These are phyloP conservation scores for Pulicaria dysenterica DNA, from an alignment of 129 eudicot species.

Conservation along the genomic window DNA sequence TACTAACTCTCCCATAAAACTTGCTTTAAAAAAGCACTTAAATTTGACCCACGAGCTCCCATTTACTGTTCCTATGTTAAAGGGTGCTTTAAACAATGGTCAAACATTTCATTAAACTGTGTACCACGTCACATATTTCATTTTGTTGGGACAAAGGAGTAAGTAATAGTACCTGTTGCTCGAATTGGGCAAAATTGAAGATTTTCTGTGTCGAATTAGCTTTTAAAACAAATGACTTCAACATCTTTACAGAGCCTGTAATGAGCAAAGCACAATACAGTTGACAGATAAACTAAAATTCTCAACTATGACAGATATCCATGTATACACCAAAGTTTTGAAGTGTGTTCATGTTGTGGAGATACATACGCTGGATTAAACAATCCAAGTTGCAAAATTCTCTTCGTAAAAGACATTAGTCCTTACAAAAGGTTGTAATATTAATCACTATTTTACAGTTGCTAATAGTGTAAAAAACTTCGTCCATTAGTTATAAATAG, in stretches of 20 bases:
- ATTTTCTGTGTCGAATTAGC: conserved; percentile 25
- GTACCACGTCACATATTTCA: not conserved
- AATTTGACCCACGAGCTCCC: not conserved
- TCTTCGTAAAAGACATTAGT: not conserved
- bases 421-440: not conserved
- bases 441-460: not conserved
- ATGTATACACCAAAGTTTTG: not conserved
- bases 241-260: conserved; percentile 39
- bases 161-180: conserved; percentile 33
- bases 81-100: not conserved
- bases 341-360: not conserved
- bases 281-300: not conserved
- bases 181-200: conserved; percentile 29
- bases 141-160: not conserved
- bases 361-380: not conserved
- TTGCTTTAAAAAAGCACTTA: not conserved
- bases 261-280: not conserved
- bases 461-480: not conserved
- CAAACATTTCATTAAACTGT: not conserved
- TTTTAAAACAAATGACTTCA: conserved; percentile 45
- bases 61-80: not conserved
- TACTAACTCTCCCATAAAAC: not conserved
- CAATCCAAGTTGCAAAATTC: not conserved
- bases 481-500: not conserved
- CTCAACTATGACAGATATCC: not conserved